A percentile compares a stretch with the other conserved stretches of the same genome.
Evolutionary conservation across 352 stramenopile species (phyloP).

Genomic region (Blastocystis sp.): DNA sequence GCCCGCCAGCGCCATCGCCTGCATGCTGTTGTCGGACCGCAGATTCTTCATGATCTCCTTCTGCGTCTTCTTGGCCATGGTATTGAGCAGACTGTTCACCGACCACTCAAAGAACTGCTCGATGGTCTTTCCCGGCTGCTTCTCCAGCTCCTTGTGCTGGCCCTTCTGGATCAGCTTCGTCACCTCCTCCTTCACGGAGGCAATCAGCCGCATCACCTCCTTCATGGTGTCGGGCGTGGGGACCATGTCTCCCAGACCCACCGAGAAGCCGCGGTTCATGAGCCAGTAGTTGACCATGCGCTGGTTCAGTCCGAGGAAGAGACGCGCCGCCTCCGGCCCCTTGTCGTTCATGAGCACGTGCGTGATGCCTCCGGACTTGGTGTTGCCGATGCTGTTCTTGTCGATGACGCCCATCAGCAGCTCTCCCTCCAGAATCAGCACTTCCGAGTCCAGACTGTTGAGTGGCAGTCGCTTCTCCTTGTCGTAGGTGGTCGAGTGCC

Average conservation of each 20-base stretch:
- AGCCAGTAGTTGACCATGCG: constrained; percentile 96
- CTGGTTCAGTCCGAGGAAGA: constrained; percentile 84
- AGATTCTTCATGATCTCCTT: constrained; percentile 89
- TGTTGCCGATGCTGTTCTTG: constrained; percentile 95
- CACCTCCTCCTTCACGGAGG: constrained; percentile 84
- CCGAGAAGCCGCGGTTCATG: constrained; percentile 88
- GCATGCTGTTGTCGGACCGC: constrained; percentile 94
- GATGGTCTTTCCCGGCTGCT: constrained; percentile 93
- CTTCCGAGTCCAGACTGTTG: constrained; percentile 84
- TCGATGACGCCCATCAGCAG: constrained; percentile 92
- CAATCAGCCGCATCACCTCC: constrained; percentile 94
- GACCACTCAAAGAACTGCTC: constrained; percentile 97
- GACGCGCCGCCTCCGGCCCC: constrained; percentile 66
- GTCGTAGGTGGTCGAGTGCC: constrained; percentile 84
- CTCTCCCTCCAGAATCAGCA: constrained; percentile 91
- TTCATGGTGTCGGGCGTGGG: constrained; percentile 90
- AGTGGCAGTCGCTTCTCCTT: constrained; percentile 76
- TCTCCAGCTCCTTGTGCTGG: constrained; percentile 89
- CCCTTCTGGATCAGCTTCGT: constrained; percentile 85
- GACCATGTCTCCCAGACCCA: constrained; percentile 94
- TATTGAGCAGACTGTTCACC: constrained; percentile 78
- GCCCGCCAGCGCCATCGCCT: constrained; percentile 93
- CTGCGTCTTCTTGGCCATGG: constrained; percentile 88
- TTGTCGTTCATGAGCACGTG: constrained; percentile 81
- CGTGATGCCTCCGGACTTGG: constrained; percentile 82